Conservation (phyloP, 176 grass and related monocot genomes). For the Musa troglodytarum region DNA sequence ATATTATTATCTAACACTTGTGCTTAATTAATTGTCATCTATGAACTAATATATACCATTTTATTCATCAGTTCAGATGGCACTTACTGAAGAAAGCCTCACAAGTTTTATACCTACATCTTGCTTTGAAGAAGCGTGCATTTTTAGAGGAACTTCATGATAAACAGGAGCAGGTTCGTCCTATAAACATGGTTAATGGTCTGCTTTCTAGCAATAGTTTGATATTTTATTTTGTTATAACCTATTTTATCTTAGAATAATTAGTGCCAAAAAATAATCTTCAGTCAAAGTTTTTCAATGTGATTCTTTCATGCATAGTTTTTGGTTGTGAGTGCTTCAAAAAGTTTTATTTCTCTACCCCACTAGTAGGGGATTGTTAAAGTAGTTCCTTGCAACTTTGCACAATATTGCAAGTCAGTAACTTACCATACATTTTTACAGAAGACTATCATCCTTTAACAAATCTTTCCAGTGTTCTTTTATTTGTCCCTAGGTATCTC, state of each 20-base stretch:
- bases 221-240: background rate
- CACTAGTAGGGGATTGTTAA: background rate
- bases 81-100: constrained; percentile 52
- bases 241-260: background rate
- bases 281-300: background rate
- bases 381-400: background rate
- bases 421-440: background rate
- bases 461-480: no score
- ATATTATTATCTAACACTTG: background rate
- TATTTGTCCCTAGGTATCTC: no score
- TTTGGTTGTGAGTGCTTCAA: background rate
- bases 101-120: constrained; percentile 67
- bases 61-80: constrained; percentile 63
- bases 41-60: constrained; percentile 10
- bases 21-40: background rate
- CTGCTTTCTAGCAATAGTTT: background rate
- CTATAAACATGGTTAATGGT: background rate
- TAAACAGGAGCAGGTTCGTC: constrained; percentile 69
- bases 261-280: background rate
- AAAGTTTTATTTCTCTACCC: background rate
- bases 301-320: background rate
- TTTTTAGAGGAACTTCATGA: constrained; percentile 70
- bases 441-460: no score
- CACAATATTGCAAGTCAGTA: background rate
- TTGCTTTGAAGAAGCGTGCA: constrained; percentile 59